Conservation (phyloP, 805 yeast species). For the Starmerella sirachaensis region DNA sequence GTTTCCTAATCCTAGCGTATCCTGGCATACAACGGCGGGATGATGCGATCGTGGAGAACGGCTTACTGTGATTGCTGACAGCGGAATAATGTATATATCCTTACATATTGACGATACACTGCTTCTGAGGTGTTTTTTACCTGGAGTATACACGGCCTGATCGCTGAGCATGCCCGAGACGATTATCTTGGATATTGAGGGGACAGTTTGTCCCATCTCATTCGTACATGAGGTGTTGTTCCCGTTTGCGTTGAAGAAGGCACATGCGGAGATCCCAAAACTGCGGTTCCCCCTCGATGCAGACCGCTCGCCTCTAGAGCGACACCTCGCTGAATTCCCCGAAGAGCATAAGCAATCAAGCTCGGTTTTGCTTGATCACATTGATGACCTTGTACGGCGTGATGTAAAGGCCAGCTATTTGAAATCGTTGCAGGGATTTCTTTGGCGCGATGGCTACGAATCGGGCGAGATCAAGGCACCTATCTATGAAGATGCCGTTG, state of each 20-base stretch:
- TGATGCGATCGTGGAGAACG: too few species aligned
- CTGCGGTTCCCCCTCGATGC: constrained; percentile 23
- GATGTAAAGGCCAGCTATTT: constrained; percentile 71
- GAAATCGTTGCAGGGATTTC: constrained; percentile 68
- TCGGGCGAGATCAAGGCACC: constrained; percentile 71
- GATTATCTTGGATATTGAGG: constrained; percentile 68
- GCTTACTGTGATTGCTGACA: too few species aligned
- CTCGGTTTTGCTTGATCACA: constrained; percentile 35
- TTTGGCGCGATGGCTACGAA: constrained; percentile 73
- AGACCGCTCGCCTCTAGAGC: constrained; percentile 19
- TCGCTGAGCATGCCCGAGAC: constrained; percentile 21
- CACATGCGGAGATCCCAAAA: constrained; percentile 21
- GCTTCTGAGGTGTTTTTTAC: too few species aligned
- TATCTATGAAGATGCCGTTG: constrained; percentile 58
- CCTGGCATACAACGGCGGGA: too few species aligned
- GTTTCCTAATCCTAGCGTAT: too few species aligned
- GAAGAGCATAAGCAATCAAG: constrained; percentile 24
- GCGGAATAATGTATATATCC: too few species aligned
- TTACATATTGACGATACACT: too few species aligned
- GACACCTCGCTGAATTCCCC: constrained; percentile 40
- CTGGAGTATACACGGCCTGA: too few species aligned
- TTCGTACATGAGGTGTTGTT: constrained; percentile 65
- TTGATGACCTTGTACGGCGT: constrained; percentile 42
- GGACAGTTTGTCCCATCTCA: constrained; percentile 83
- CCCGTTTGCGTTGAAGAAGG: constrained; percentile 51